These are phyloP conservation scores for Paratinospora sagittata DNA, from an alignment of 164 flowering plant species.

Conservation along the genomic window DNA sequence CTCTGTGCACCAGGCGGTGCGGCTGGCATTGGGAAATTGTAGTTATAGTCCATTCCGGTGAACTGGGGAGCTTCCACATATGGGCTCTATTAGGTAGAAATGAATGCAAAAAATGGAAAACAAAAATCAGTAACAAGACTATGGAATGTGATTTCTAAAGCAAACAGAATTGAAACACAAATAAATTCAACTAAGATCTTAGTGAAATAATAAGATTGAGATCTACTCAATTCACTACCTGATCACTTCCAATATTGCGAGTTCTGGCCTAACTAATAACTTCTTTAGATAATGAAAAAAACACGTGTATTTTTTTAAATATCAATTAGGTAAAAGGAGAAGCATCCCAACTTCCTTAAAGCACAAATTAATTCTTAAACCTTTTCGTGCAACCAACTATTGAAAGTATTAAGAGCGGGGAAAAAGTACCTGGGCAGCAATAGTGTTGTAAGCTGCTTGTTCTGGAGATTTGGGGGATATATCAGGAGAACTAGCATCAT, in stretches of 20 bases:
- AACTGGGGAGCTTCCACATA: constrained; percentile 78
- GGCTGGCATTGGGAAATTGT: constrained; percentile 70
- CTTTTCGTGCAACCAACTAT: background rate
- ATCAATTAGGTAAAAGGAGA: background rate
- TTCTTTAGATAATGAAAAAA: background rate
- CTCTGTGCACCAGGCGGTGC: constrained; percentile 95
- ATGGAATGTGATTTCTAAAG: background rate
- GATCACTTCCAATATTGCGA: background rate
- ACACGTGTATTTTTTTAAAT: background rate
- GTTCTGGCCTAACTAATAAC: background rate
- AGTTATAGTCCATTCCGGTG: constrained; percentile 31
- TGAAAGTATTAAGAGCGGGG: background rate
- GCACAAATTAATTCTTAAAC: background rate
- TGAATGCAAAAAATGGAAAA: background rate
- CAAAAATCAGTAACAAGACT: background rate
- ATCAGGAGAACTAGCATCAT: constrained; percentile 37
- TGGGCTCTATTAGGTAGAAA: constrained; percentile 50
- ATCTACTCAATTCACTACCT: background rate
- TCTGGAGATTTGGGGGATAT: constrained; percentile 41
- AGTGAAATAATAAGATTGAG: background rate
- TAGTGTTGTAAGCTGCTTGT: constrained; percentile 26
- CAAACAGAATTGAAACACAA: background rate
- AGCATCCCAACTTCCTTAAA: background rate
- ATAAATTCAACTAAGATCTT: background rate
- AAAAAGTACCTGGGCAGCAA: constrained; percentile 49